Evolutionary conservation across 2,329 filamentous ascomycete genomes (phyloP), one percentile per base, ranked within the genome.

Genomic region (Colletotrichum sublineola): DNA sequence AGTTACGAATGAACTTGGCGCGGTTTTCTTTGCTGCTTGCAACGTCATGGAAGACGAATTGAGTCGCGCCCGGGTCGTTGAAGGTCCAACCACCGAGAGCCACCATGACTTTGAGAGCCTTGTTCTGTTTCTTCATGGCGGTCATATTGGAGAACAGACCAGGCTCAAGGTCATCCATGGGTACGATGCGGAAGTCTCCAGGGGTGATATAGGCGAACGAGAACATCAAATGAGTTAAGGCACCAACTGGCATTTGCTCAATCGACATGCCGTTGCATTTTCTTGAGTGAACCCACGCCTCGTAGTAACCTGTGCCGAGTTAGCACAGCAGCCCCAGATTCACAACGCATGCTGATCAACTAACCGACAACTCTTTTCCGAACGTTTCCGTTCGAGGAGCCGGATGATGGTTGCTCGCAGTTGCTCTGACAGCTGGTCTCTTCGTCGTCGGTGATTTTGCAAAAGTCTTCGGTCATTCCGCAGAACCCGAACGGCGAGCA

Each of bases 11-110:
- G 40, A 74, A 74, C 36, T 48, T 64, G 12, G 57, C 14, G 3
- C 69, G 38, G 38, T 61, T 71, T 5, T 15, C 52, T 14, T 57
- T 74, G 0, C 44, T 73, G 31, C 67, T 73, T 2, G 66, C 77
- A 31, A 79, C 76, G n/a, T 78, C 63, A 12, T 71, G 63, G 52
- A 82, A 82, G 11, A 78, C 73, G 0, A 67, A 63, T 9, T 79
- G 77, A 4, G 69, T 74, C 1, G 75, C 42, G 31, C 76, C 75
- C 0, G 76, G 75, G 61, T 85, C 81, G 56, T 74, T 81, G 63
- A 83, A 83, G 0, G 79, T 77, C 82, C 83, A 86, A 0, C 85
- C 85, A 1, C 84, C 84, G 8, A 86, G 24, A 1, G 80, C 74
- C 15, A 86, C 74, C 33, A 78, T 76, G 0, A 78, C 76, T 68